Conservation (phyloP, 345 rosid genomes). For the Noccaea caerulescens region DNA sequence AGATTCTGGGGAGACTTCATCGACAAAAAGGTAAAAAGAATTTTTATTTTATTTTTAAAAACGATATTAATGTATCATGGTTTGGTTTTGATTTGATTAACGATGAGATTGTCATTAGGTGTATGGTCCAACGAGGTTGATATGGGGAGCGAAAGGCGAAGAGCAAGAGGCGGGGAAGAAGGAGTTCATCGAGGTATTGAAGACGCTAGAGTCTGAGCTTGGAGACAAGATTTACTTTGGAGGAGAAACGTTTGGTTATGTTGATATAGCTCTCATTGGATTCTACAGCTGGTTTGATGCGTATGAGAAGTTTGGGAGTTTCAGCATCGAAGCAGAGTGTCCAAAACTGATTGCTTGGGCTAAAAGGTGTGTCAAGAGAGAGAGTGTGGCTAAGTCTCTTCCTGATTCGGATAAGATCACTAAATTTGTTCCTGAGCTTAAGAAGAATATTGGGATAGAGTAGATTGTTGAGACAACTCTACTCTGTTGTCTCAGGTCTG, state of each 20-base stretch:
- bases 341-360: conserved; percentile 19
- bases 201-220: conserved; percentile 33
- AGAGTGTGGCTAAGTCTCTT: conserved; percentile 22
- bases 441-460: conserved; percentile 12
- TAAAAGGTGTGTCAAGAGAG: conserved; percentile 28
- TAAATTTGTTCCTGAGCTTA: background rate
- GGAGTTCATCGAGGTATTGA: conserved; percentile 30
- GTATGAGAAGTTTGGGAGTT: conserved; percentile 28
- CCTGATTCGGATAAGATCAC: conserved; percentile 21
- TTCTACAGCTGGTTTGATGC: conserved; percentile 26
- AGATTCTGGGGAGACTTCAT: conserved; percentile 3
- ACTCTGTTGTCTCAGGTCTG: background rate
- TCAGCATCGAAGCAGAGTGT: conserved; percentile 28
- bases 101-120: background rate
- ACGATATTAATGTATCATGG: too few species aligned
- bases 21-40: conserved; percentile 22
- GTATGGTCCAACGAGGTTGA: conserved; percentile 15
- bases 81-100: background rate
- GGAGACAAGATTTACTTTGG: conserved; percentile 32
- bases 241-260: conserved; percentile 31
- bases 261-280: conserved; percentile 34
- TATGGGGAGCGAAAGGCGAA: conserved; percentile 32
- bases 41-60: too few species aligned
- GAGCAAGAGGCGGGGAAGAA: conserved; percentile 34
- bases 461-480: conserved; percentile 3